These are phyloP conservation scores for Arthrocladium fulminans DNA, from an alignment of 2,329 filamentous ascomycete genomes.

Conservation along the genomic window DNA sequence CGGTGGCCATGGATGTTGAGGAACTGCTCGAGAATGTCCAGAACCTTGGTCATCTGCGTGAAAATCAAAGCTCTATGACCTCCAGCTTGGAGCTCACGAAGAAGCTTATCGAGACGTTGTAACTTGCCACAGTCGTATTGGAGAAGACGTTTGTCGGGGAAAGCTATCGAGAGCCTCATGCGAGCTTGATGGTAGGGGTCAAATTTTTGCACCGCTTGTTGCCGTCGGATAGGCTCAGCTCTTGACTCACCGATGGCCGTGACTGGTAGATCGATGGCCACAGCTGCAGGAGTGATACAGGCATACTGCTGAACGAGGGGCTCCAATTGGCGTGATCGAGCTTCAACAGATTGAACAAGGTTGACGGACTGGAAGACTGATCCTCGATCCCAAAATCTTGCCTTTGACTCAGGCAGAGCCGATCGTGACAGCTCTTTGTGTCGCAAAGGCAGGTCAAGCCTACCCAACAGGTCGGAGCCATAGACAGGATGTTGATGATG, in stretches of 20 bases:
- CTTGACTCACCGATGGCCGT: slow-evolving; percentile 57
- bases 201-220: slow-evolving; percentile 41
- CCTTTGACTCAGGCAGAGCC: slow-evolving; percentile 40
- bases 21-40: slow-evolving; percentile 95
- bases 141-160: slow-evolving; percentile 89
- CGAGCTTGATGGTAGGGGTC: slow-evolving; percentile 93
- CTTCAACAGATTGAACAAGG: slow-evolving; percentile 65
- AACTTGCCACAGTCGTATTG: slow-evolving; percentile 98
- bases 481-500: slow-evolving; percentile 75
- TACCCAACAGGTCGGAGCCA: slow-evolving; percentile 66
- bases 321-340: slow-evolving; percentile 64
- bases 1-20: slow-evolving; percentile 96
- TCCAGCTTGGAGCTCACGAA: slow-evolving; percentile 77
- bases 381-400: slow-evolving; percentile 13
- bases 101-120: slow-evolving; percentile 74
- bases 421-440: slow-evolving; percentile 49
- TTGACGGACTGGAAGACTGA: slow-evolving; percentile 41
- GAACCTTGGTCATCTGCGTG: slow-evolving; percentile 97
- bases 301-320: slow-evolving; percentile 76
- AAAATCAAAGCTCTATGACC: slow-evolving; percentile 95
- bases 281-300: slow-evolving; percentile 81
- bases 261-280: slow-evolving; percentile 66
- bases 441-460: slow-evolving; percentile 57
- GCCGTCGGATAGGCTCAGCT: slow-evolving; percentile 48
- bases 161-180: slow-evolving; percentile 88